Conservation (phyloP, 2,329 filamentous ascomycete species). For the Colletotrichum sp. region DNA sequence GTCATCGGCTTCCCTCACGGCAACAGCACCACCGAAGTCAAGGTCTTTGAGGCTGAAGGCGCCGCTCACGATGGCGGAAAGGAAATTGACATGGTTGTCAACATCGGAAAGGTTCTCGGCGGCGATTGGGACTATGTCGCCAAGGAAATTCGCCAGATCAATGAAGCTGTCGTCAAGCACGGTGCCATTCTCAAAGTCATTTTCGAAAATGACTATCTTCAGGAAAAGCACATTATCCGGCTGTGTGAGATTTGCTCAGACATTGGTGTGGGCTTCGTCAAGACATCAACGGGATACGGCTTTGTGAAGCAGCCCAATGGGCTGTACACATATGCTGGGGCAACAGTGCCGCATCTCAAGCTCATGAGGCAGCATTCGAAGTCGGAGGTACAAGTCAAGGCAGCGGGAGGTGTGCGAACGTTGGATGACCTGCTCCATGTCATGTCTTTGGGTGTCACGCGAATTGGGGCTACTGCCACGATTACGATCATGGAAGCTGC, state of each 20-base stretch:
- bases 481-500: slow-evolving; percentile 61
- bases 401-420: slow-evolving; percentile 60
- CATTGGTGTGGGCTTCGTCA: slow-evolving; percentile 59
- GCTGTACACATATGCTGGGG: slow-evolving; percentile 57
- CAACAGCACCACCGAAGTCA: slow-evolving; percentile 57
- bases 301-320: slow-evolving; percentile 61
- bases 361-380: slow-evolving; percentile 55
- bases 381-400: slow-evolving; percentile 57
- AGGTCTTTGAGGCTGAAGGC: slow-evolving; percentile 55
- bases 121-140: slow-evolving; percentile 62
- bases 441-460: slow-evolving; percentile 56
- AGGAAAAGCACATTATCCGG: slow-evolving; percentile 51
- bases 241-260: slow-evolving; percentile 61
- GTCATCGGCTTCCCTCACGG: slow-evolving; percentile 68
- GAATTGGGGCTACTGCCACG: slow-evolving; percentile 62
- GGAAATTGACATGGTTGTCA: slow-evolving; percentile 67
- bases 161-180: slow-evolving; percentile 46
- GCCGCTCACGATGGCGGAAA: slow-evolving; percentile 52
- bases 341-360: slow-evolving; percentile 54
- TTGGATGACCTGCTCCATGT: slow-evolving; percentile 61
- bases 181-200: slow-evolving; percentile 63
- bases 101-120: slow-evolving; percentile 61
- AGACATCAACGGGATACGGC: slow-evolving; percentile 66
- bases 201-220: slow-evolving; percentile 65
- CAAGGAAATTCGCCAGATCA: slow-evolving; percentile 55